Evolutionary conservation across 129 eudicot genomes (phyloP).

Genomic region (Artemisia argyi): DNA sequence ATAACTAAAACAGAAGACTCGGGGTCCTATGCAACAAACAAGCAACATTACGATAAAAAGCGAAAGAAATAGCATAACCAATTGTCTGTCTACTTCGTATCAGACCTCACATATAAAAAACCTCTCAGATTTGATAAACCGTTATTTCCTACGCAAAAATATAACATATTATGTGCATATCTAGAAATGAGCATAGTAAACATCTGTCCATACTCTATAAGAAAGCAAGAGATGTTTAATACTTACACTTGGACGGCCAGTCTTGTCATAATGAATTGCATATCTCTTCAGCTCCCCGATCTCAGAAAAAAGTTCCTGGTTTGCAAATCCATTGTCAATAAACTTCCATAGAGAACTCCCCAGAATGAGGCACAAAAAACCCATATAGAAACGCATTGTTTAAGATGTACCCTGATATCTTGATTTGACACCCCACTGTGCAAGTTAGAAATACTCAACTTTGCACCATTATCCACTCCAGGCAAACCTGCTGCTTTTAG

Average conservation of each 20-base stretch:
- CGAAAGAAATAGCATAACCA: no score
- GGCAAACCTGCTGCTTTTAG: slow-evolving; percentile 81
- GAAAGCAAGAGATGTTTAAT: not conserved
- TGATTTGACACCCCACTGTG: slow-evolving; percentile 81
- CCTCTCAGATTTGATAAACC: not conserved
- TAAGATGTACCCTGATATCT: slow-evolving; percentile 89
- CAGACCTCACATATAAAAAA: not conserved
- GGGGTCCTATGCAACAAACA: not conserved
- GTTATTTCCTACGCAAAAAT: not conserved
- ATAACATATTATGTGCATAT: not conserved
- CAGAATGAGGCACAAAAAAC: not conserved
- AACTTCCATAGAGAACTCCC: slow-evolving; percentile 30
- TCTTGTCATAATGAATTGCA: slow-evolving; percentile 81
- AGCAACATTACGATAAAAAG: not conserved
- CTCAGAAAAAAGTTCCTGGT: slow-evolving; percentile 89
- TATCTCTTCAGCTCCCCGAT: slow-evolving; percentile 89
- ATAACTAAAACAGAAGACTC: not conserved
- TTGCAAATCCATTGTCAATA: slow-evolving; percentile 37
- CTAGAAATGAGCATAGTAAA: not conserved
- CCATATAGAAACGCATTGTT: slow-evolving; percentile 26
- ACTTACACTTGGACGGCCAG: slow-evolving; percentile 92
- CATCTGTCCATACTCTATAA: not conserved
- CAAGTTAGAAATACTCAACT: slow-evolving; percentile 75
- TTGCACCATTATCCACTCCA: slow-evolving; percentile 66
- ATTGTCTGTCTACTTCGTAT: no score